Base-by-base conservation (phyloP, 2,329 filamentous ascomycete genomes). In the Fusarium vanettenii region DNA sequence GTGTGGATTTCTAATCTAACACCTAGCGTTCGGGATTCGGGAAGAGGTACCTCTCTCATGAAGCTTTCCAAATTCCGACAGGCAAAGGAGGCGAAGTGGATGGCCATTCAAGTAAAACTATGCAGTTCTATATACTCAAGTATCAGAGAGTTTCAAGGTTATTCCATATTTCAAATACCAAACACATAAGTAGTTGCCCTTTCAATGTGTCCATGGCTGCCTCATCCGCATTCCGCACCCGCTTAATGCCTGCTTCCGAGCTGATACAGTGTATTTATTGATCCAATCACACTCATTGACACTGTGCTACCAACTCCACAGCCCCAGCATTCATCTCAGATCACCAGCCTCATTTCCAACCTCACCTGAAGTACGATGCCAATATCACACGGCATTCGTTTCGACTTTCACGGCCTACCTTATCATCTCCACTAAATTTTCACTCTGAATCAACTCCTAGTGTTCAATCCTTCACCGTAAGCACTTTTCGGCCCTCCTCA, bases 301-400 rank as follows among this genome's bases (percentile, higher is more conserved):
- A 73, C 68, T 67, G 65, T 75, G 22, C 33, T 13, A 13, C 16
- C 25, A 67, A 71, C 60, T 72, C 74, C 66, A 76, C 77, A 67
- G 75, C 77, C 77, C 75, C 77, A 76, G 69, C 70, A 72, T 76
- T 61, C 59, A 70, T 62, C 64, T 70, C 64, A 61, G 66, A 74
- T 77, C 73, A 76, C 63, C 67, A 74, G 65, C 60, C 55, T 73
- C 65, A 67, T 50, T 52, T 67, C 66, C 66, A 73, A 78, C 75
- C 50, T 71, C 75, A 76, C 31, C 37, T 62, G n/a, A 66, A 66
- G 33, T 59, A 27, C 52, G 60, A 65, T 55, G 37, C 41, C 35
- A 52, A 65, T 66, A 71, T 39, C 55, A n/a, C 65, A 48, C 37
- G 25, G 13, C n/a, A 33, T 33, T 43, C 48, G n/a, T 22, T 20